phyloP scores from a whole-genome alignment of 352 stramenopile genomes.

The Peronospora destructor region DNA sequence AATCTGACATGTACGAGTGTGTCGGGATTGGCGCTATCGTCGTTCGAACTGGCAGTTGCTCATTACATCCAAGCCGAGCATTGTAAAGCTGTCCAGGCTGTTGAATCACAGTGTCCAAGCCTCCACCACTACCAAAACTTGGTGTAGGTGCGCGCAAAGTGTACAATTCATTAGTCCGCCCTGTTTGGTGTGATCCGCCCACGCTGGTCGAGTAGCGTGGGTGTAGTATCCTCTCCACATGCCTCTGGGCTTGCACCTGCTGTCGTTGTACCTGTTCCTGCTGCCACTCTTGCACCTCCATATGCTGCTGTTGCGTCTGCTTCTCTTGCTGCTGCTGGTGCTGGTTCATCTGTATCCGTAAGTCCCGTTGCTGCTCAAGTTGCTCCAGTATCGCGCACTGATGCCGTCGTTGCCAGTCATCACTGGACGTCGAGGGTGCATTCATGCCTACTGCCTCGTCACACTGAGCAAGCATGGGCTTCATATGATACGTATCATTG shows the following conservation, averaged over 20 bases:
- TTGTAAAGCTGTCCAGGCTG: slow-evolving; percentile 1
- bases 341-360: slow-evolving; percentile 16
- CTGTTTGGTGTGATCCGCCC: slow-evolving; percentile 1
- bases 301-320: slow-evolving; percentile 11
- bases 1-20: slow-evolving; percentile 3
- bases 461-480: slow-evolving; percentile 3
- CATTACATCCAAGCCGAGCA: neutral
- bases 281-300: slow-evolving; percentile 14
- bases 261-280: slow-evolving; percentile 13
- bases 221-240: slow-evolving; percentile 14
- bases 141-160: neutral
- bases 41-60: slow-evolving; percentile 3
- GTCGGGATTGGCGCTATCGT: neutral
- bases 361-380: slow-evolving; percentile 15
- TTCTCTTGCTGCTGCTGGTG: slow-evolving; percentile 10
- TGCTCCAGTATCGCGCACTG: slow-evolving; percentile 22
- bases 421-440: slow-evolving; percentile 9
- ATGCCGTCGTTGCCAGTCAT: slow-evolving; percentile 22
- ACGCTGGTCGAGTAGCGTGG: slow-evolving; percentile 1
- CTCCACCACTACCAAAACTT: neutral
- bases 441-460: slow-evolving; percentile 13
- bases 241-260: slow-evolving; percentile 9
- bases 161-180: slow-evolving; percentile 4
- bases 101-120: slow-evolving; percentile 1
- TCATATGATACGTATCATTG: slow-evolving; percentile 6